Percentiles rank a stretch among this genome's conserved stretches.
These are phyloP conservation scores for Ilyonectria mors-panacis DNA, from an alignment of 2,329 filamentous ascomycete species.

Conservation along the genomic window DNA sequence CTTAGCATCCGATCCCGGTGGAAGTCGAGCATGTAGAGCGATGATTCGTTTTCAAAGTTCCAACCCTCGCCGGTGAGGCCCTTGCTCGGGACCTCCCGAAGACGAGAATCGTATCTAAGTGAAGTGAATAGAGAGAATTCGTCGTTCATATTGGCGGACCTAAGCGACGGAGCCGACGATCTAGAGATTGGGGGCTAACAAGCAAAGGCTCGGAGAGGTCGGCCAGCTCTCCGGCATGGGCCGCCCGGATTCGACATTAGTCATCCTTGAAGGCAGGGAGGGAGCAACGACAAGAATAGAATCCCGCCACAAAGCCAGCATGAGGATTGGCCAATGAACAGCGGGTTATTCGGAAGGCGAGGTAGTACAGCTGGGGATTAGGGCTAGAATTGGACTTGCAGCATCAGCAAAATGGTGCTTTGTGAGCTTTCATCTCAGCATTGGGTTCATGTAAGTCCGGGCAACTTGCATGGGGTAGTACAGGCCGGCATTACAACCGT, in stretches of 20 bases:
- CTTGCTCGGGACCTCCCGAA: slow-evolving; percentile 61
- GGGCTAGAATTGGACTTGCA: background rate
- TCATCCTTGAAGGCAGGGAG: slow-evolving; percentile 8
- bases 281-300: background rate
- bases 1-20: slow-evolving; percentile 85
- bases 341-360: background rate
- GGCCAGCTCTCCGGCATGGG: slow-evolving; percentile 19
- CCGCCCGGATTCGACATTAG: slow-evolving; percentile 16
- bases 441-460: background rate
- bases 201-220: slow-evolving; percentile 9
- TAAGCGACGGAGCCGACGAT: background rate
- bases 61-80: slow-evolving; percentile 62
- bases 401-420: background rate
- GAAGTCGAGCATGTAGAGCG: slow-evolving; percentile 84
- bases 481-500: background rate
- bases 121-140: slow-evolving; percentile 78
- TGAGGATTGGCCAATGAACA: background rate
- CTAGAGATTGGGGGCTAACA: background rate
- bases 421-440: background rate
- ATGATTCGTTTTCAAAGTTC: slow-evolving; percentile 68
- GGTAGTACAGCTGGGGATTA: background rate
- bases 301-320: background rate
- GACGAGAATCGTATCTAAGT: slow-evolving; percentile 77
- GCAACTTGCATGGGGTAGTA: background rate
- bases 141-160: slow-evolving; percentile 51